Percentiles rank a stretch among this genome's conserved stretches.
phyloP scores from a whole-genome alignment of 805 yeast genomes.

The Lipomyces mesembrius region DNA sequence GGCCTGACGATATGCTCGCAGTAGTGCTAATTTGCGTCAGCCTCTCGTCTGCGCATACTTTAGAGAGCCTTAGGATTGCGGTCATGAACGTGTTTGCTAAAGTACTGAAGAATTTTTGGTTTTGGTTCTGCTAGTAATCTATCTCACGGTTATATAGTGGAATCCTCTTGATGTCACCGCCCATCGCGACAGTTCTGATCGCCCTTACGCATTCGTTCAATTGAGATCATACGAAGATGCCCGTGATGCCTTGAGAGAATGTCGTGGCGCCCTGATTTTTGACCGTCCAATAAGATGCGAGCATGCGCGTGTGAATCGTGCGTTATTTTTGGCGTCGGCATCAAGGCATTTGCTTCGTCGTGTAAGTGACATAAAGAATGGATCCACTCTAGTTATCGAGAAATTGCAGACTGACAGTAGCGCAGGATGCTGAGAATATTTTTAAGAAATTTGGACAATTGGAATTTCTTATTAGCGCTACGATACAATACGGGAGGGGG shows the following conservation, averaged over 20 bases:
- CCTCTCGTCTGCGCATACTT: constrained; percentile 30
- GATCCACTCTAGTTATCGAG: not conserved
- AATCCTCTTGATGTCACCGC: constrained; percentile 36
- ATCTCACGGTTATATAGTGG: constrained; percentile 22
- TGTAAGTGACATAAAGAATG: constrained; percentile 3
- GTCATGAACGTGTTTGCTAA: constrained; percentile 24
- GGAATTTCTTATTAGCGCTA: constrained; percentile 31
- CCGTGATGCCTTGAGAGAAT: constrained; percentile 33
- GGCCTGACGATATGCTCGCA: not conserved
- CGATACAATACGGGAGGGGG: constrained; percentile 26
- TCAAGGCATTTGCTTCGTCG: constrained; percentile 12
- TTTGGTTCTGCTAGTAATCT: too few relatives aligned
- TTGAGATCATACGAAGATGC: constrained; percentile 33
- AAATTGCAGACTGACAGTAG: not conserved
- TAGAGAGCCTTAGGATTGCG: constrained; percentile 30
- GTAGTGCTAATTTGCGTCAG: constrained; percentile 8
- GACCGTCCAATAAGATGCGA: constrained; percentile 71
- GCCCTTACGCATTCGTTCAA: constrained; percentile 37
- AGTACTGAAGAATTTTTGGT: constrained; percentile 12
- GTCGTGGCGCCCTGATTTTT: constrained; percentile 30
- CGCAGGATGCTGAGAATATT: constrained; percentile 31
- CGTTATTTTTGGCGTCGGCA: constrained; percentile 61
- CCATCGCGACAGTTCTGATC: constrained; percentile 33
- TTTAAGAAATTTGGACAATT: constrained; percentile 31
- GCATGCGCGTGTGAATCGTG: constrained; percentile 87